These are phyloP conservation scores for Jatropha curcas DNA, from an alignment of 345 rosid species.

Conservation along the genomic window DNA sequence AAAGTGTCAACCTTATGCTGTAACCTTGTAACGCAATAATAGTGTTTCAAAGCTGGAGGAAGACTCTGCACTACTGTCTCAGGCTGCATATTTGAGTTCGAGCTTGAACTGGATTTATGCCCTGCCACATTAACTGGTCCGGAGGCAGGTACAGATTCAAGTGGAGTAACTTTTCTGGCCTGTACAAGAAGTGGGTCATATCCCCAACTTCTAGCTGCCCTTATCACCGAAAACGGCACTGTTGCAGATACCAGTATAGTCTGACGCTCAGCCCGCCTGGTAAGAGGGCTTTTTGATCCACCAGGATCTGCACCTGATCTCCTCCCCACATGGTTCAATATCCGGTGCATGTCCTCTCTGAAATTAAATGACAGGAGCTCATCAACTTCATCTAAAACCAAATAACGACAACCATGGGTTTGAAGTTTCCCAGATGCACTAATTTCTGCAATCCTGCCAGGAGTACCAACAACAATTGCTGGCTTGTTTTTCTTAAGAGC, in stretches of 20 bases:
- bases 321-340: conserved; percentile 81
- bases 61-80: conserved; percentile 65
- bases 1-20: conserved; percentile 87
- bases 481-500: conserved; percentile 94
- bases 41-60: conserved; percentile 84
- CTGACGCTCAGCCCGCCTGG: conserved; percentile 54
- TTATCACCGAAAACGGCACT: conserved; percentile 81
- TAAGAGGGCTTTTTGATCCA: conserved; percentile 30
- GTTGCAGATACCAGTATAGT: conserved; percentile 90
- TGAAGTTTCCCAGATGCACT: conserved; percentile 93
- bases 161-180: conserved; percentile 60
- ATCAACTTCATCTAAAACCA: conserved; percentile 92
- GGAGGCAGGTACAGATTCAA: conserved; percentile 52
- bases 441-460: conserved; percentile 91
- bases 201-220: conserved; percentile 95
- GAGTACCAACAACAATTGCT: conserved; percentile 84
- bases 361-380: conserved; percentile 90
- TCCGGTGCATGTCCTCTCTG: conserved; percentile 86
- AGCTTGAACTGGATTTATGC: conserved; percentile 37
- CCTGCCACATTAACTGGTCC: conserved; percentile 48
- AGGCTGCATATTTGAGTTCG: conserved; percentile 42
- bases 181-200: conserved; percentile 77
- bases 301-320: conserved; percentile 53
- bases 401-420: conserved; percentile 78
- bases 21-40: conserved; percentile 64